Evolutionary conservation across 257 asterid species (phyloP).

Genomic region (Solanum verrucosum): DNA sequence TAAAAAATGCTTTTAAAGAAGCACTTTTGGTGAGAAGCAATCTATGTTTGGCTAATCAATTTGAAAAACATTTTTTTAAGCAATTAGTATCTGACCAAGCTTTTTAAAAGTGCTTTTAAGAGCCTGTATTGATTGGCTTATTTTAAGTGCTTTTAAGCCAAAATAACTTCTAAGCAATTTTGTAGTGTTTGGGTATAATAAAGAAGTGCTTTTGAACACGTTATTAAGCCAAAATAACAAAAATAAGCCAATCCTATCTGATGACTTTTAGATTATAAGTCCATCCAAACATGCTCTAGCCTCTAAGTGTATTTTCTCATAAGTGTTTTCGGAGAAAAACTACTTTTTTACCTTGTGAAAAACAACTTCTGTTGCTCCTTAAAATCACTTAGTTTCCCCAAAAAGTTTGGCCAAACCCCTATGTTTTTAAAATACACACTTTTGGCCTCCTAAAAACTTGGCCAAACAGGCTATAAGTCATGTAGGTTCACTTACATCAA

Average conservation of each 20-base stretch:
- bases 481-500: not conserved
- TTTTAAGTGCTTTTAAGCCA: not conserved
- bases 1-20: not conserved
- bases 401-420: not conserved
- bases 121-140: not conserved
- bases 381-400: not conserved
- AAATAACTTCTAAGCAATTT: not conserved
- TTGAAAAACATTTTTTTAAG: not conserved
- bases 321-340: not conserved
- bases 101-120: not conserved
- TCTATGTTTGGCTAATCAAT: not conserved
- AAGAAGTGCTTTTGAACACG: no score
- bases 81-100: not conserved
- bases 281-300: no score
- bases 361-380: not conserved
- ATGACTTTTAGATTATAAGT: no score
- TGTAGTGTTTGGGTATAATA: no score
- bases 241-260: no score
- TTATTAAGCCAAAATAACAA: no score
- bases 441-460: not conserved
- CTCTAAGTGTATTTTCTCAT: not conserved
- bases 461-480: not conserved
- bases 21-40: not conserved
- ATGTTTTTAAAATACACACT: not conserved
- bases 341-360: not conserved